A percentile compares a stretch with the other conserved stretches of the same genome.
phyloP scores from a whole-genome alignment of 179 eudicot genomes.

The Beta lomatogona region DNA sequence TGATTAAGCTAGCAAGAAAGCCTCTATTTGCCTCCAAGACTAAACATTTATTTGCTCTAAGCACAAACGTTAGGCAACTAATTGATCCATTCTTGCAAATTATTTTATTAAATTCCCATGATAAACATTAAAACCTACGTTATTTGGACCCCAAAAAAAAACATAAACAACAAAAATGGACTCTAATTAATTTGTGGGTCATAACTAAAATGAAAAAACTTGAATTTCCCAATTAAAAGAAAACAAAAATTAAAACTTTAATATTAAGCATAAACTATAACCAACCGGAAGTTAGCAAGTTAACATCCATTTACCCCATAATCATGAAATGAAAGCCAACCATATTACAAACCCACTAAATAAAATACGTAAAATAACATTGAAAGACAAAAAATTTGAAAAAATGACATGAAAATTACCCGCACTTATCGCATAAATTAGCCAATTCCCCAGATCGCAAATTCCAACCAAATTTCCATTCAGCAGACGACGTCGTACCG shows the following conservation, averaged over 20 bases:
- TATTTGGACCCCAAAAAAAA: neutral
- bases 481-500: constrained; percentile 53
- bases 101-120: neutral
- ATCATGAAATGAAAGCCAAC: neutral
- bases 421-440: constrained; percentile 80
- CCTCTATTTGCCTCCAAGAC: neutral
- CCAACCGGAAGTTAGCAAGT: constrained; percentile 1
- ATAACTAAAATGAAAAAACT: neutral
- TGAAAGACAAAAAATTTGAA: neutral
- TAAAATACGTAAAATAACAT: neutral
- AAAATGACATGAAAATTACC: constrained; percentile 43
- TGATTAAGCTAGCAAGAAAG: neutral
- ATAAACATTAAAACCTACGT: neutral
- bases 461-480: constrained; percentile 85
- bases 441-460: constrained; percentile 86
- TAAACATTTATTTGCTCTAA: neutral
- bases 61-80: neutral
- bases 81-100: neutral
- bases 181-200: neutral
- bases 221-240: neutral
- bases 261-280: neutral
- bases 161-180: neutral
- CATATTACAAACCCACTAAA: neutral
- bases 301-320: neutral
- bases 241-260: neutral